Evolutionary conservation across 1,284 basidiomycete genomes (phyloP), one percentile per base, ranked within the genome.

Genomic region (Salmacisia buchloeana): DNA sequence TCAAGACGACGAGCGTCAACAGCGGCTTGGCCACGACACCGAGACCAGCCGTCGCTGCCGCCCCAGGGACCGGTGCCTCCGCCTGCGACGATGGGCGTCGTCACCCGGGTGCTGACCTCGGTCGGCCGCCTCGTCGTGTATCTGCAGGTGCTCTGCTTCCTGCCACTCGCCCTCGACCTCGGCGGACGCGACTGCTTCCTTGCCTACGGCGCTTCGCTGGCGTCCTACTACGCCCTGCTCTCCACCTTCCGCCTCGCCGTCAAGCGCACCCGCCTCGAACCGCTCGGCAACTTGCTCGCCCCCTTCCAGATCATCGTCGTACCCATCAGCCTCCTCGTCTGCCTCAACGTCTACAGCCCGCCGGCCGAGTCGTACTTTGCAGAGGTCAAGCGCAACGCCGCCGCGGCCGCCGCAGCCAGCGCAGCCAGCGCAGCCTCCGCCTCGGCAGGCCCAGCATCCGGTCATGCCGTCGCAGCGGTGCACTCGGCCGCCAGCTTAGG

Each of bases 81-180:
- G 5, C 43, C 38, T 6, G 25, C 38, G 25, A 23, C 12, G 34
- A 72, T 72, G 71, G 54, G 72, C 21, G 60, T 71, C 33, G 46
- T 61, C 27, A 63, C 59, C 27, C 58, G 72, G 6, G 56, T 73
- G 7, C 62, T 68, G 45, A 63, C 69, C 63, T 70, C 69, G 61
- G 69, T 75, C 59, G 71, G 71, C 33, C 63, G 73, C 12, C 65
- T 73, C 27, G 67, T 70, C 7, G 72, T 72, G 29, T 69, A 77
- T 45, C 61, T 78, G 10, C 77, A 79, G 65, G 69, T 78, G n/a
- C 68, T 79, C 62, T 69, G 76, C 56, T 79, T 76, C 58, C 70
- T 79, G 15, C 77, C 77, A 1, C 69, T 79, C 18, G 68, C 77
- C 1, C 72, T 79, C 60, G 77, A 79, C 64, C 66, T 76, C n/a